Evolutionary conservation across 768 basidiomycete genomes (phyloP).

Genomic region (Rhodotorula toruloides): DNA sequence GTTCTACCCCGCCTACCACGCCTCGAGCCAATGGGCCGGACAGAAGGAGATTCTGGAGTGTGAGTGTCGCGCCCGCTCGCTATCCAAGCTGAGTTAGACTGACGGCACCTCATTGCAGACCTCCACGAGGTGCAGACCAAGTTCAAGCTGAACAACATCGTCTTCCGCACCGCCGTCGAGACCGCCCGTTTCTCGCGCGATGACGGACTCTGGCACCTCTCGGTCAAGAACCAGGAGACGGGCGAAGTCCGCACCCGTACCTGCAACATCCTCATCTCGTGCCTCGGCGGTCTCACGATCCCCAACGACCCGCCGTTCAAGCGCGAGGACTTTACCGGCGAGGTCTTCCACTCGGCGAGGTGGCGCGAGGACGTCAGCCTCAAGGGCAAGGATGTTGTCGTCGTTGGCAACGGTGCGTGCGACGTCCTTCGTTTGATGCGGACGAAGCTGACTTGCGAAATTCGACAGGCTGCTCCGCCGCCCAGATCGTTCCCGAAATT

Average conservation of each 20-base stretch:
- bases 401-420: slow-evolving; percentile 40
- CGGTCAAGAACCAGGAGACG: slow-evolving; percentile 25
- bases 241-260: slow-evolving; percentile 22
- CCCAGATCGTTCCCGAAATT: slow-evolving; percentile 39
- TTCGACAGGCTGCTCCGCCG: slow-evolving; percentile 37
- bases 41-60: slow-evolving; percentile 27
- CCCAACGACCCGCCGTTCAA: slow-evolving; percentile 32
- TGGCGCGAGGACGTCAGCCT: slow-evolving; percentile 37
- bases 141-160: slow-evolving; percentile 35
- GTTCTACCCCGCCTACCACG: slow-evolving; percentile 20
- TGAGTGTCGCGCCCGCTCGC: not conserved
- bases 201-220: slow-evolving; percentile 35
- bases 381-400: slow-evolving; percentile 39
- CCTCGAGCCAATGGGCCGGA: slow-evolving; percentile 19
- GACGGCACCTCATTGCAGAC: slow-evolving; percentile 4
- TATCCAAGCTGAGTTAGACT: not conserved
- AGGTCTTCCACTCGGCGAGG: slow-evolving; percentile 38
- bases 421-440: not conserved
- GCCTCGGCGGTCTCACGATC: slow-evolving; percentile 31
- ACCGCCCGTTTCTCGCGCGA: slow-evolving; percentile 26
- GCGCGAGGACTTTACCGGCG: slow-evolving; percentile 33
- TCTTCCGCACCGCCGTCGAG: slow-evolving; percentile 28
- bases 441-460: not conserved
- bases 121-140: slow-evolving; percentile 29
- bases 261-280: slow-evolving; percentile 40